Evolutionary conservation across 345 rosid species (phyloP).

Genomic region (Salix viminalis): DNA sequence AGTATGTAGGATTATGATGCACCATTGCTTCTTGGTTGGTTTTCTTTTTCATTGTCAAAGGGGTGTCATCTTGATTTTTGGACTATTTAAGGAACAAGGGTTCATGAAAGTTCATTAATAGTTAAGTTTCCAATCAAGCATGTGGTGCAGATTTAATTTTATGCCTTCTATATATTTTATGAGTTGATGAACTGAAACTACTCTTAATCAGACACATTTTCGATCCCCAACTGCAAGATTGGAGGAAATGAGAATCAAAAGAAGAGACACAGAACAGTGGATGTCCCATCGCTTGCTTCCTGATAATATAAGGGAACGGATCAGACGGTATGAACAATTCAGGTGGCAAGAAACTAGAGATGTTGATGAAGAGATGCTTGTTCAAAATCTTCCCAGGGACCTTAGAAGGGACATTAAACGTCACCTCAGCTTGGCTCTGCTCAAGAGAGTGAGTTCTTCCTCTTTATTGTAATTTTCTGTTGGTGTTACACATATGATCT

Average conservation of each 20-base stretch:
- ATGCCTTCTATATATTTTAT: background rate
- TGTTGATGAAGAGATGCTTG: slow-evolving; percentile 64
- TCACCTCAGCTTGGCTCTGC: slow-evolving; percentile 71
- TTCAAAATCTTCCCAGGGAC: slow-evolving; percentile 67
- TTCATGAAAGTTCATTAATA: background rate
- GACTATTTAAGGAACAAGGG: background rate
- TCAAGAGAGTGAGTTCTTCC: slow-evolving; percentile 51
- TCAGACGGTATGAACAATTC: slow-evolving; percentile 74
- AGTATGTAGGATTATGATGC: background rate
- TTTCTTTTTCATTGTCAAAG: background rate
- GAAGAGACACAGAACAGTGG: slow-evolving; percentile 89
- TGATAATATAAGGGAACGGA: slow-evolving; percentile 52
- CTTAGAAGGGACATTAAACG: slow-evolving; percentile 82
- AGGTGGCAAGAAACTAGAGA: slow-evolving; percentile 91
- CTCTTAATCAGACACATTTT: slow-evolving; percentile 19
- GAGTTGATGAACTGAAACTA: background rate
- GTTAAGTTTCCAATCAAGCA: background rate
- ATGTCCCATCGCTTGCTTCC: slow-evolving; percentile 79
- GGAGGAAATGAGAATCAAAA: slow-evolving; percentile 86
- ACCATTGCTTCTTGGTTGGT: background rate
- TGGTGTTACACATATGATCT: background rate
- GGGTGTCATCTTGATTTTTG: background rate
- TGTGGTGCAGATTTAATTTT: background rate
- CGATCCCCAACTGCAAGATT: slow-evolving; percentile 42
- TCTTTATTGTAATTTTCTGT: background rate